Percentiles rank a stretch among this genome's conserved stretches.
Evolutionary conservation across 306 rosid species (phyloP).

Genomic region (Mimosa bimucronata): DNA sequence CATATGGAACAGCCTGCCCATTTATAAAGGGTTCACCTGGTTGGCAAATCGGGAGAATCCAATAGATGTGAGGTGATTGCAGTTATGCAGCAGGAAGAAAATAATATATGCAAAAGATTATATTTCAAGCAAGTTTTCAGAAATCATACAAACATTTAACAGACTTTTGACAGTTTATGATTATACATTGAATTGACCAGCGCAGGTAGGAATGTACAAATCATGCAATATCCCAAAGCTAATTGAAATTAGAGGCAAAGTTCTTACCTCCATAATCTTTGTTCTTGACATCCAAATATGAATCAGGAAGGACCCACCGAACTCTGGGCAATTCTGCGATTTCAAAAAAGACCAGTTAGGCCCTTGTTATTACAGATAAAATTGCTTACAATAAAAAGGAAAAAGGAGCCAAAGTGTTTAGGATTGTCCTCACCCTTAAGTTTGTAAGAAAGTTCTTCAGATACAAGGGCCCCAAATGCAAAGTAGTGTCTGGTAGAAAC

Average conservation of each 20-base stretch:
- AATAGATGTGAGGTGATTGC: conserved; percentile 1
- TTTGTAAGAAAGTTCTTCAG: conserved; percentile 81
- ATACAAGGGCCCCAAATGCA: conserved; percentile 91
- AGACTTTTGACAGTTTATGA: background rate
- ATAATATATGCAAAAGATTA: background rate
- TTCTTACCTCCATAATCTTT: conserved; percentile 90
- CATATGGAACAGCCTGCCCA: conserved; percentile 93
- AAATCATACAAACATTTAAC: background rate
- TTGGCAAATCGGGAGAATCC: conserved; percentile 28
- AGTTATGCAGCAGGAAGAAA: background rate
- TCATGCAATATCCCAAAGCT: background rate
- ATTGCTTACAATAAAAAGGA: background rate
- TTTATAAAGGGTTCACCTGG: conserved; percentile 95
- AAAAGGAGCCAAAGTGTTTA: background rate
- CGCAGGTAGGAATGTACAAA: background rate
- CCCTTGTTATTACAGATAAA: background rate
- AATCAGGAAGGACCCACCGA: conserved; percentile 99
- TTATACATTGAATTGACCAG: background rate
- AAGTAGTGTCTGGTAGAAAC: conserved; percentile 88
- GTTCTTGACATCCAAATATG: conserved; percentile 88
- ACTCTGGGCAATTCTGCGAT: conserved; percentile 76
- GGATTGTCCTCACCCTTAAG: conserved; percentile 61
- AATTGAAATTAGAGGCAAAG: conserved; percentile 13
- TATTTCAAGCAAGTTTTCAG: background rate
- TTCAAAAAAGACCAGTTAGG: background rate